phyloP scores from a whole-genome alignment of 495 filamentous ascomycete species.

The Hypoxylon fuscum region DNA sequence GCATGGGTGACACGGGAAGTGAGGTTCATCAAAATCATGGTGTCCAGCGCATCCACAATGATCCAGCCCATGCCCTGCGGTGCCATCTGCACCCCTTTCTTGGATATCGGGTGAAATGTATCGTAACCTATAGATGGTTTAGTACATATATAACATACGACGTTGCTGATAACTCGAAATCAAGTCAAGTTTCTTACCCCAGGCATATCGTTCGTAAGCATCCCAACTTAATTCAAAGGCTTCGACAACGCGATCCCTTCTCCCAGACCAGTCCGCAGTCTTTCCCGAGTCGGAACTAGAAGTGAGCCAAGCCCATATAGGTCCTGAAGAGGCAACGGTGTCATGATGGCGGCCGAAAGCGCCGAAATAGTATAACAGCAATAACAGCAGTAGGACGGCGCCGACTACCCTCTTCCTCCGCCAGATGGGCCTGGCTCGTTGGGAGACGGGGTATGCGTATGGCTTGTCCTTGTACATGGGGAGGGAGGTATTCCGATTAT shows the following conservation, averaged over 20 bases:
- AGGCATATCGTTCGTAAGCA: constrained; percentile 90
- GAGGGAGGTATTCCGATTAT: constrained; percentile 68
- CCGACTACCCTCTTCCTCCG: constrained; percentile 58
- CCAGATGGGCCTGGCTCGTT: constrained; percentile 57
- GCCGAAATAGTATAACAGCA: constrained; percentile 69
- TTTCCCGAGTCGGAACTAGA: constrained; percentile 46
- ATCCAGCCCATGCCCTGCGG: constrained; percentile 92
- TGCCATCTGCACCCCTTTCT: constrained; percentile 83
- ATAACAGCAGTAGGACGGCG: constrained; percentile 53
- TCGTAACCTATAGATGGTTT: constrained; percentile 72
- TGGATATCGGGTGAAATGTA: constrained; percentile 82
- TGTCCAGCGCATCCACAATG: constrained; percentile 95
- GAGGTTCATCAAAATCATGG: constrained; percentile 97
- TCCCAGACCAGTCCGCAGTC: constrained; percentile 72
- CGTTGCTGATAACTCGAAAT: constrained; percentile 5
- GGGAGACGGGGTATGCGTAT: constrained; percentile 70
- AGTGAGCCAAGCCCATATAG: constrained; percentile 56
- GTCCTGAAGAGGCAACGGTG: constrained; percentile 37
- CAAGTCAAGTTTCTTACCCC: constrained; percentile 73
- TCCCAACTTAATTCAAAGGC: constrained; percentile 90
- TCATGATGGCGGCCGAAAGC: constrained; percentile 54
- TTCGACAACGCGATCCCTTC: constrained; percentile 87
- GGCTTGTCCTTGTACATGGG: constrained; percentile 99
- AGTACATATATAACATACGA: constrained; percentile 9
- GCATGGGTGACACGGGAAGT: constrained; percentile 86